Conservation (phyloP, 768 basidiomycete genomes). For the Naganishia antarctica region DNA sequence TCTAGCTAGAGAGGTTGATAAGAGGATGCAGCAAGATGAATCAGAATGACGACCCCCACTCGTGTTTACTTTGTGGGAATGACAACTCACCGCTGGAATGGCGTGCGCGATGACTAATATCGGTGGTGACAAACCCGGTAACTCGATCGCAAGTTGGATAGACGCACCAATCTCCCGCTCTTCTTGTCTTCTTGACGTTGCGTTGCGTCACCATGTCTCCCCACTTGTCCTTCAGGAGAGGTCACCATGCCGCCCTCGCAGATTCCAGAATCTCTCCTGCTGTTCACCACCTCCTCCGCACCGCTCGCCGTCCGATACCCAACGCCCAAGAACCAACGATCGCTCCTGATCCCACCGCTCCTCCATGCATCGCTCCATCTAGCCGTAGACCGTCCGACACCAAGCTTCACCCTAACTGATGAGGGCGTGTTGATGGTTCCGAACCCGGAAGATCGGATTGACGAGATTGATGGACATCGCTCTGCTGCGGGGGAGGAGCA, state of each 20-base stretch:
- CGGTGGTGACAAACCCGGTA: no score
- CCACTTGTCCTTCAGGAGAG: neutral
- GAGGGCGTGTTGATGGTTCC: slow-evolving; percentile 26
- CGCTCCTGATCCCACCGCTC: slow-evolving; percentile 38
- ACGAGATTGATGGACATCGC: slow-evolving; percentile 17
- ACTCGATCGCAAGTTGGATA: no score
- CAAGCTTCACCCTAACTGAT: slow-evolving; percentile 22
- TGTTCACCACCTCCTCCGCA: slow-evolving; percentile 43
- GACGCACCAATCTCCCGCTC: no score
- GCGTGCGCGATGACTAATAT: no score
- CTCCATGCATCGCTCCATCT: slow-evolving; percentile 44
- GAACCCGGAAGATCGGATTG: slow-evolving; percentile 25
- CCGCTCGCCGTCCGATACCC: slow-evolving; percentile 41
- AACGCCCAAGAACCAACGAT: slow-evolving; percentile 34
- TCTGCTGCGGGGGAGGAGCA: slow-evolving; percentile 2
- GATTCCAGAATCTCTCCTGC: slow-evolving; percentile 28
- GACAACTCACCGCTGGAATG: no score
- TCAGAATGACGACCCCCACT: no score
- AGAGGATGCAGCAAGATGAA: no score
- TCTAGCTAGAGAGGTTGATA: no score
- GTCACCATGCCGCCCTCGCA: neutral
- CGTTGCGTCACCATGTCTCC: neutral
- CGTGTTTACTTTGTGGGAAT: no score
- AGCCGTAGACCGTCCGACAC: slow-evolving; percentile 36
- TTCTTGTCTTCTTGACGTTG: neutral